Base-by-base conservation (phyloP, 2,329 filamentous ascomycete species). In the Drechslera avenae region DNA sequence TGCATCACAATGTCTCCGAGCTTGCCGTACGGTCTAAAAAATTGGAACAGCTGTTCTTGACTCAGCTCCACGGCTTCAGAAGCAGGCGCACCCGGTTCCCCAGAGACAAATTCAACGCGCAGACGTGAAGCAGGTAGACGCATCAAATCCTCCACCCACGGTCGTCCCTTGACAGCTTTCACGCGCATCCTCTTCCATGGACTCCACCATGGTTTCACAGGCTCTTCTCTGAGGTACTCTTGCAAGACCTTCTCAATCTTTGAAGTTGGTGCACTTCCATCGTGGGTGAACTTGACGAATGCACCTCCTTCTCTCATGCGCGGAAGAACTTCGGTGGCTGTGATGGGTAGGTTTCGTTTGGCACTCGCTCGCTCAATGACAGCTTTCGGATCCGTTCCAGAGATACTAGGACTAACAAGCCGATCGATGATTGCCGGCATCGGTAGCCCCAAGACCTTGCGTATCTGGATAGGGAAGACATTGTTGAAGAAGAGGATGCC, bases 81-180 rank as follows among this genome's bases (percentile, higher is more conserved):
- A 16, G 89, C 90, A 0, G 89, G 83, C 1, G 79, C 81, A n/a
- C 89, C 91, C 0, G 90, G 82, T 19, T 82, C 81, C 0, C 84
- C 83, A 3, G 91, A 85, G 6, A 93, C 81, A 58, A 97, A 97
- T 67, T 97, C 93, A 17, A 97, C 86, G 61, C 85, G 88, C 31
- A 99, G 67, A 21, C 89, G 82, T 33, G 80, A 80, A 50, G 86
- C 90, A 0, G 94, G 94, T 42, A 91, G 86, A 5, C 91, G 84
- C 61, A 91, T 89, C 21, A 99, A 77, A 69, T 99, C 94, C 67
- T 97, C 94, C 2, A 97, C 82, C 94, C 94, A 99, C 0, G 94
- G 94, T 17, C 86, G 85, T 8, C 94, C 94, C 47, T 85, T 81
- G 2, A 99, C 94, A 5, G 91, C 77, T 18, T 86, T 86, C 1